phyloP scores from a whole-genome alignment of 2,329 filamentous ascomycete species.

The Aspergillus puulaauensis region DNA sequence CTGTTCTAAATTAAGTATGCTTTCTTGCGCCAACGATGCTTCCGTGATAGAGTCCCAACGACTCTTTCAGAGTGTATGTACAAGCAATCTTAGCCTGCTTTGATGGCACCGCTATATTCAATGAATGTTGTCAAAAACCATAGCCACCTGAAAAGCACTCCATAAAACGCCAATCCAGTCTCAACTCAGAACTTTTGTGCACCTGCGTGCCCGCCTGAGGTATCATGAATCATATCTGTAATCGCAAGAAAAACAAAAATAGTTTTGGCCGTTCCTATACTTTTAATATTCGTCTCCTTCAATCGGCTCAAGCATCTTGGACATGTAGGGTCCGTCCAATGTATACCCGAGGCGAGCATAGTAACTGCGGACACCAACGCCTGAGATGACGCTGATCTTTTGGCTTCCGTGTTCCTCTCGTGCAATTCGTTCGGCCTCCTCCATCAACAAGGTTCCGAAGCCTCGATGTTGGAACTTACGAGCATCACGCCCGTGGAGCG shows the following conservation, averaged over 20 bases:
- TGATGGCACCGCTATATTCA: not conserved
- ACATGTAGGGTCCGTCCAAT: slow-evolving; percentile 85
- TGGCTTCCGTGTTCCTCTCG: slow-evolving; percentile 88
- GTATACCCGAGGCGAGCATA: slow-evolving; percentile 91
- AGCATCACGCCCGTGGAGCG: slow-evolving; percentile 90
- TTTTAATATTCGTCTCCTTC: slow-evolving; percentile 35
- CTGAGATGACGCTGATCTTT: slow-evolving; percentile 98
- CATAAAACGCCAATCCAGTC: slow-evolving; percentile 1
- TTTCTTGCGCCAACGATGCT: not conserved
- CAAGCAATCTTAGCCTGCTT: not conserved
- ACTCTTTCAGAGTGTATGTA: not conserved
- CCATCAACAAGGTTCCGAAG: slow-evolving; percentile 94
- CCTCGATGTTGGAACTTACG: slow-evolving; percentile 98
- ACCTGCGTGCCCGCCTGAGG: not conserved
- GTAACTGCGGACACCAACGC: slow-evolving; percentile 92
- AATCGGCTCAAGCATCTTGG: slow-evolving; percentile 48
- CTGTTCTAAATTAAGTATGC: not conserved
- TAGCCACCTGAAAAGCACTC: not conserved
- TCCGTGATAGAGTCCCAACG: not conserved
- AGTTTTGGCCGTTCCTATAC: not conserved
- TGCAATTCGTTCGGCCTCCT: slow-evolving; percentile 94
- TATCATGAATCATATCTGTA: slow-evolving; percentile 14
- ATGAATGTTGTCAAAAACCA: not conserved
- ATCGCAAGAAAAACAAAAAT: not conserved
- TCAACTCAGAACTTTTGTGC: slow-evolving; percentile 1